Conservation (phyloP, 306 rosid species). For the Gastrolobium bilobum region DNA sequence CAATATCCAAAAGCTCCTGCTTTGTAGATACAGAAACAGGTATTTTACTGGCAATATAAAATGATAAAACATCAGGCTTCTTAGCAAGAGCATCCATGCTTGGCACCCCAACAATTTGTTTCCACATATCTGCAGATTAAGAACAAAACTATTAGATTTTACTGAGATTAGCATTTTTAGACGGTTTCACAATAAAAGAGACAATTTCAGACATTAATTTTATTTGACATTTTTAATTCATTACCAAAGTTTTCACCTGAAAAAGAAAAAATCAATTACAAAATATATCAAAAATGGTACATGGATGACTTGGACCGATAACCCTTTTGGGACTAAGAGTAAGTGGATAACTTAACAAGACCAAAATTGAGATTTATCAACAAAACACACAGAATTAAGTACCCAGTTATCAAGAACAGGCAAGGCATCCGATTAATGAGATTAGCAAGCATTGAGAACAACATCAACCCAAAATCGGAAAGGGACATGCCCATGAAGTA, state of each 20-base stretch:
- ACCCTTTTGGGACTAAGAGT: no score
- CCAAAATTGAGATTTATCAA: no score
- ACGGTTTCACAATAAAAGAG: constrained; percentile 30
- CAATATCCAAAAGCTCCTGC: constrained; percentile 95
- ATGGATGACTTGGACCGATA: no score
- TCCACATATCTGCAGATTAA: constrained; percentile 87
- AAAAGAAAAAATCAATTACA: background rate
- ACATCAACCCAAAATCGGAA: no score
- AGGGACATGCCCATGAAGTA: no score
- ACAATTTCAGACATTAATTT: constrained; percentile 8
- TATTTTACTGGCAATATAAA: constrained; percentile 92
- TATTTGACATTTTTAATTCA: constrained; percentile 20
- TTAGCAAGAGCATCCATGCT: constrained; percentile 80
- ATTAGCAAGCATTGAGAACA: no score
- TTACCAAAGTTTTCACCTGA: background rate
- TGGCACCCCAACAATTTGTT: constrained; percentile 78
- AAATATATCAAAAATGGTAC: background rate
- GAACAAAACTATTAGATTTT: constrained; percentile 42
- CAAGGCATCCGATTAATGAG: no score
- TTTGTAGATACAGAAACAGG: constrained; percentile 95
- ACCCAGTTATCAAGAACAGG: no score
- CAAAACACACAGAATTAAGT: no score
- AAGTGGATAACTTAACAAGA: no score
- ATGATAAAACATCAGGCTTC: constrained; percentile 87
- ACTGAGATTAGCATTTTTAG: constrained; percentile 22